Evolutionary conservation across 495 filamentous ascomycete species (phyloP), one percentile per base, ranked within the genome.

Genomic region (Pseudoneurospora amorphoporcata): DNA sequence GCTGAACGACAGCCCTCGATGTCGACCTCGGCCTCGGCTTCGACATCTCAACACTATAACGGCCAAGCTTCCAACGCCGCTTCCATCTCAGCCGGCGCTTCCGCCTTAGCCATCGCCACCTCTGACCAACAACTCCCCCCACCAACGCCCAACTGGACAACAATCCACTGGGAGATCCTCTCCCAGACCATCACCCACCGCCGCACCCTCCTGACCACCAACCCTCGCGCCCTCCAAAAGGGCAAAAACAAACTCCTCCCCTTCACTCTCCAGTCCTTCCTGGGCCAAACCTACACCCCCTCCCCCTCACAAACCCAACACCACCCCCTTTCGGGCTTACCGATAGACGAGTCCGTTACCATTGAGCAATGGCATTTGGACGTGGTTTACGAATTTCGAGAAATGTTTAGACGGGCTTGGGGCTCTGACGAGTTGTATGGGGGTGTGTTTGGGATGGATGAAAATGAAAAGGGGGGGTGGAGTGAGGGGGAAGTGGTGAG

Each of bases 341-440:
- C 29, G 1, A 65, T 65, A 0, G 83, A 78, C 70, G 78, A 82
- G 77, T 35, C 58, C 2, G 71, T 87, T 72, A 68, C 77, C 5
- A 74, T 88, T 2, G 81, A 86, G 73, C 77, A 76, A 69, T 87
- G 86, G 86, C 86, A 88, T 72, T 75, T 87, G 41, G 86, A 87
- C 45, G 79, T 84, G 53, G 81, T 87, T 23, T 82, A 85, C 69
- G 84, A 83, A 32, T 86, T 86, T 72, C 71, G 76, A 19, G 75
- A 68, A 14, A 77, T 81, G 69, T 81, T 86, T 7, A 80, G 79
- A 17, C 14, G 73, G 40, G 40, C 16, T 5, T 68, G 32, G 45
- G 17, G 74, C 12, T 1, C 5, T n/a, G 68, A 69, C n/a, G 9
- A n/a, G n/a, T 3, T 29, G 8, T 29, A n/a, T 4, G 39, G 65